phyloP scores from a whole-genome alignment of 192 early-diverging fungal genomes.

The Phlyctochytrium planicorne region DNA sequence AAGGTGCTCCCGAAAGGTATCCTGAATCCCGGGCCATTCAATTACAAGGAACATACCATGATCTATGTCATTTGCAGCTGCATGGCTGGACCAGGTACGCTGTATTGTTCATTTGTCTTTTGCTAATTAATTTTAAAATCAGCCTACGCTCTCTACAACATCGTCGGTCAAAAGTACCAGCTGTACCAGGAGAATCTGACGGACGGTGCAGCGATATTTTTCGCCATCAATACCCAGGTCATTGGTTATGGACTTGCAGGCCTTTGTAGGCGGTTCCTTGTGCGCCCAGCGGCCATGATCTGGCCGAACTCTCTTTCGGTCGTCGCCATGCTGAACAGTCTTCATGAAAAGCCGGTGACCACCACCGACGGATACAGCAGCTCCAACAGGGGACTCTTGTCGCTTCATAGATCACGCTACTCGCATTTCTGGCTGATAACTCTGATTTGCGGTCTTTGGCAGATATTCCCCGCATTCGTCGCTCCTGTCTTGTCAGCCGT shows the following conservation, averaged over 20 bases:
- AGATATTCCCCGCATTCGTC: constrained; percentile 4
- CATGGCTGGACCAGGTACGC: constrained; percentile 3
- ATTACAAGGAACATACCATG: constrained; percentile 54
- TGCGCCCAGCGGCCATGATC: constrained; percentile 81
- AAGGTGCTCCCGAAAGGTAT: constrained; percentile 48
- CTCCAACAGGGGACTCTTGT: background rate
- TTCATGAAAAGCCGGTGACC: constrained; percentile 13
- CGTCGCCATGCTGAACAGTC: constrained; percentile 15
- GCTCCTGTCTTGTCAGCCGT: background rate
- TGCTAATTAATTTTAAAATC: background rate
- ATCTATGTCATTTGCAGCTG: constrained; percentile 29
- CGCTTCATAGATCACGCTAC: background rate
- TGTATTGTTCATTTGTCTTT: background rate
- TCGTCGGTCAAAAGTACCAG: constrained; percentile 6
- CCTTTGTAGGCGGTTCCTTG: constrained; percentile 70
- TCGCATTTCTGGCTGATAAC: constrained; percentile 1
- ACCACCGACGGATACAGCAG: background rate
- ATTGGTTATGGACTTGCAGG: constrained; percentile 70
- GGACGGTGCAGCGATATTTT: constrained; percentile 3
- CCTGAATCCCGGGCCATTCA: constrained; percentile 56
- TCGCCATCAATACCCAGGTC: constrained; percentile 44
- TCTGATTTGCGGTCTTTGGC: constrained; percentile 23
- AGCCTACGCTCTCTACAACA: constrained; percentile 6
- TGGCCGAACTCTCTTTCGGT: constrained; percentile 76
- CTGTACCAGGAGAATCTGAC: constrained; percentile 10